These are phyloP conservation scores for Globisporangium barbulae DNA, from an alignment of 352 stramenopile species.

Conservation along the genomic window DNA sequence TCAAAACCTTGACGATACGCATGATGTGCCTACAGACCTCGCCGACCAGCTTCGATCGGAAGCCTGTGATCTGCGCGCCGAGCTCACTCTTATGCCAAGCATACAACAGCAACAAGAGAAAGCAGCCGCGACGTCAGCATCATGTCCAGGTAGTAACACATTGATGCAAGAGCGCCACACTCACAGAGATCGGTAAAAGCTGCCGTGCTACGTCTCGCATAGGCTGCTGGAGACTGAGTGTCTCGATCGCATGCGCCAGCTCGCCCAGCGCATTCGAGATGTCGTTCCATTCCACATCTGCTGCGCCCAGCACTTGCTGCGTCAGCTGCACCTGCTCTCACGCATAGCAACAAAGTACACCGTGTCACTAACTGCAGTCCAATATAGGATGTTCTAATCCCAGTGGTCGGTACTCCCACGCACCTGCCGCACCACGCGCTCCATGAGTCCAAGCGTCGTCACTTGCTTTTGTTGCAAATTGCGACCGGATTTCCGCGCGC, in stretches of 20 bases:
- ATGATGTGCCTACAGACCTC: constrained; percentile 44
- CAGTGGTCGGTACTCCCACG: not conserved
- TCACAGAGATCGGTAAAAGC: constrained; percentile 48
- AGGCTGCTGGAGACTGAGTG: constrained; percentile 21
- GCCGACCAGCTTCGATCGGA: constrained; percentile 50
- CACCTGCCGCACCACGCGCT: constrained; percentile 22
- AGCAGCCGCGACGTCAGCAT: constrained; percentile 3
- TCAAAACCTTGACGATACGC: constrained; percentile 44
- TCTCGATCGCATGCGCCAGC: constrained; percentile 45
- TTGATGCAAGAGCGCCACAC: constrained; percentile 7
- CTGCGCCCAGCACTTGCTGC: constrained; percentile 27
- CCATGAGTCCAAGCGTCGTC: constrained; percentile 13
- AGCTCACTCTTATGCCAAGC: constrained; percentile 30
- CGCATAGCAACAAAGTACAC: not conserved
- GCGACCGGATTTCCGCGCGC: not conserved
- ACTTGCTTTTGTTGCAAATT: not conserved
- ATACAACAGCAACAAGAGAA: constrained; percentile 1
- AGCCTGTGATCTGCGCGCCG: constrained; percentile 35
- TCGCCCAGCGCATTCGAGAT: constrained; percentile 35
- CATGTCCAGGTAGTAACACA: constrained; percentile 1
- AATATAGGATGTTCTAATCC: not conserved
- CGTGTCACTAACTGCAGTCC: not conserved
- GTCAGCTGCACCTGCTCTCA: constrained; percentile 35
- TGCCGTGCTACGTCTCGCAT: constrained; percentile 30
- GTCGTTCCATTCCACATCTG: constrained; percentile 40